Percentiles rank a stretch among this genome's conserved stretches.
Evolutionary conservation across 75 land plant species (phyloP).

Genomic region (Picea sitchensis): DNA sequence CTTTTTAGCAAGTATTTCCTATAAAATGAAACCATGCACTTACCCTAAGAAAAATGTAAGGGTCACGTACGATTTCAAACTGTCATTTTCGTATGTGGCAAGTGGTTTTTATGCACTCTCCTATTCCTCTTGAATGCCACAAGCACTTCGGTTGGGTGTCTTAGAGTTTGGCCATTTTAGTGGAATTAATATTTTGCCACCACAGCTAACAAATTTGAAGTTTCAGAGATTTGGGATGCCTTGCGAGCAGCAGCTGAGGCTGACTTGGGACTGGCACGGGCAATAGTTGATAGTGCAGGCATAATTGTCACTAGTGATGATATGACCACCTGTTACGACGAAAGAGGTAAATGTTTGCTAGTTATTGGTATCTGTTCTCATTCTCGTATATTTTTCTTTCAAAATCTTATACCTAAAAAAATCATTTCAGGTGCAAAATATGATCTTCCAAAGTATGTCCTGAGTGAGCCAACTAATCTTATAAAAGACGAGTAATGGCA

Average conservation of each 20-base stretch:
- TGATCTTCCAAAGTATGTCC: slow-evolving; percentile 88
- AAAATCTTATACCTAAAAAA: neutral
- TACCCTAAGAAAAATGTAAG: neutral
- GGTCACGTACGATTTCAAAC: neutral
- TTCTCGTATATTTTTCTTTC: neutral
- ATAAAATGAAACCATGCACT: neutral
- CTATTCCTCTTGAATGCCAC: neutral
- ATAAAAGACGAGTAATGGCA: slow-evolving; percentile 37
- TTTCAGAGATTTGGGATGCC: slow-evolving; percentile 94
- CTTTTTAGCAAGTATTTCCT: neutral
- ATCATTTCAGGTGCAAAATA: slow-evolving; percentile 83
- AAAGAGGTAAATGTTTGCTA: slow-evolving; percentile 52
- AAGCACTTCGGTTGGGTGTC: neutral
- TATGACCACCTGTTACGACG: slow-evolving; percentile 88
- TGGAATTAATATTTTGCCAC: neutral
- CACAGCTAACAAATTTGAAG: neutral
- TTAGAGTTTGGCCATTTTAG: neutral
- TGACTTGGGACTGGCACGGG: slow-evolving; percentile 70
- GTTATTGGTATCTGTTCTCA: neutral
- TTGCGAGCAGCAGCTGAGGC: slow-evolving; percentile 92
- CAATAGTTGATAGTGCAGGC: slow-evolving; percentile 86
- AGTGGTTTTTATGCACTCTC: neutral
- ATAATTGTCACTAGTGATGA: slow-evolving; percentile 77
- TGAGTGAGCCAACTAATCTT: slow-evolving; percentile 86
- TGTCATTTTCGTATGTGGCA: neutral